A percentile compares a stretch with the other conserved stretches of the same genome.
phyloP scores from a whole-genome alignment of 202 grass and related monocot genomes.

The Setaria italica region DNA sequence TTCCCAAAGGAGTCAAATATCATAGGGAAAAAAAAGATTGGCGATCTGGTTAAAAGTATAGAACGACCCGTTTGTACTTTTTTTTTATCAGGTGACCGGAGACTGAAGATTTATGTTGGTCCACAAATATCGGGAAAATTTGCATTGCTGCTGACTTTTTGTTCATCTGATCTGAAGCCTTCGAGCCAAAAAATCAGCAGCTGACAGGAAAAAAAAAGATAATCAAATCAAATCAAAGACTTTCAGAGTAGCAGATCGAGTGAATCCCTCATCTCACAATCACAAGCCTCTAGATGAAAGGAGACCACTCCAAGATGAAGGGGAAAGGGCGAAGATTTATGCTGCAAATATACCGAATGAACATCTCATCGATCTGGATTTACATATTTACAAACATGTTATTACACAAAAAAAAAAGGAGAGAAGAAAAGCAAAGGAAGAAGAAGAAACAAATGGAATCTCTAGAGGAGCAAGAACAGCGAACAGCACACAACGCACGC shows the following conservation, averaged over 20 bases:
- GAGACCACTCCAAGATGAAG: neutral
- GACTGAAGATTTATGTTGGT: neutral
- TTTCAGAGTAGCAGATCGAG: neutral
- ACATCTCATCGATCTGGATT: constrained; percentile 43
- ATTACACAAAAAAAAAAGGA: constrained; percentile 27
- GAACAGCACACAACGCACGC: neutral
- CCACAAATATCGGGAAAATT: neutral
- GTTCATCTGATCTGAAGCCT: neutral
- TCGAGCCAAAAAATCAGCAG: neutral
- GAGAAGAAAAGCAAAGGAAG: neutral
- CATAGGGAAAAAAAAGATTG: neutral
- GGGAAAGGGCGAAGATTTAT: neutral
- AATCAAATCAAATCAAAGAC: neutral
- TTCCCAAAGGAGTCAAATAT: constrained; percentile 3
- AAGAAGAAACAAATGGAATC: constrained; percentile 28
- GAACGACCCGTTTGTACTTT: neutral
- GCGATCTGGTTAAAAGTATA: neutral
- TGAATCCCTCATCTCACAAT: no score
- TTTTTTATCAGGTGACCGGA: neutral
- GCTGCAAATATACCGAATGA: neutral
- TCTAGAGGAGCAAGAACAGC: constrained; percentile 2
- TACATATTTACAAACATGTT: constrained; percentile 59
- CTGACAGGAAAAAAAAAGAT: neutral
- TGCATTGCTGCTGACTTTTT: neutral
- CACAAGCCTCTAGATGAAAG: neutral